Conservation (phyloP, 129 eudicot species). For the sunflower (Helianthus annuus) region DNA sequence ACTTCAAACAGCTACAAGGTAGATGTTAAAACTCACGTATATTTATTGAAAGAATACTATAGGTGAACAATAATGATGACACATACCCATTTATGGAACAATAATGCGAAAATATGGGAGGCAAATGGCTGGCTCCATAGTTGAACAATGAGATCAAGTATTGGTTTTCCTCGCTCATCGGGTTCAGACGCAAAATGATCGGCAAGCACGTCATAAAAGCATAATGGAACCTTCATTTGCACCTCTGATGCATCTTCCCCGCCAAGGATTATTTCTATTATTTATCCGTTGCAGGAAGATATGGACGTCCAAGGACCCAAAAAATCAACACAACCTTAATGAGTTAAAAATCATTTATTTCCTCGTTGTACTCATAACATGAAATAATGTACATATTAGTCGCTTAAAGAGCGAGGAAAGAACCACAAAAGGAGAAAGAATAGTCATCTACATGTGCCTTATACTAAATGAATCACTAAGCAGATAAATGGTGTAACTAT, state of each 20-base stretch:
- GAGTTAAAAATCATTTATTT: background rate
- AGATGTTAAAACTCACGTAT: background rate
- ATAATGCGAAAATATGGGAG: conserved; percentile 62
- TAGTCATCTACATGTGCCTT: background rate
- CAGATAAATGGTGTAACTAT: background rate
- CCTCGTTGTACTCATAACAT: background rate
- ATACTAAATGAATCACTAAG: background rate
- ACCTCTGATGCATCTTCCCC: conserved; percentile 45
- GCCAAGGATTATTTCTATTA: conserved; percentile 80
- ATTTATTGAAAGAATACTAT: background rate
- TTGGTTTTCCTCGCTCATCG: conserved; percentile 57
- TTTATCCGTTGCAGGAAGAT: conserved; percentile 29
- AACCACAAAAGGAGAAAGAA: background rate
- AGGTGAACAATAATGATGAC: background rate
- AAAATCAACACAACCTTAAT: background rate
- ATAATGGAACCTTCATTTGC: conserved; percentile 42
- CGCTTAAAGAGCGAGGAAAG: background rate
- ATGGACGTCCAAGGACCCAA: conserved; percentile 3
- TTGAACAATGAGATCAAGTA: conserved; percentile 63
- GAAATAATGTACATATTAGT: background rate
- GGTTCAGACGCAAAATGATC: conserved; percentile 76
- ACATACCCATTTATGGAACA: conserved; percentile 91
- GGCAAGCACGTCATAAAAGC: conserved; percentile 85
- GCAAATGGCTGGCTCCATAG: conserved; percentile 94
- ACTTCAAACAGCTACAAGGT: conserved; percentile 86